These are phyloP conservation scores for Aspergillus tubingensis DNA, from an alignment of 2,329 filamentous ascomycete species.

Conservation along the genomic window DNA sequence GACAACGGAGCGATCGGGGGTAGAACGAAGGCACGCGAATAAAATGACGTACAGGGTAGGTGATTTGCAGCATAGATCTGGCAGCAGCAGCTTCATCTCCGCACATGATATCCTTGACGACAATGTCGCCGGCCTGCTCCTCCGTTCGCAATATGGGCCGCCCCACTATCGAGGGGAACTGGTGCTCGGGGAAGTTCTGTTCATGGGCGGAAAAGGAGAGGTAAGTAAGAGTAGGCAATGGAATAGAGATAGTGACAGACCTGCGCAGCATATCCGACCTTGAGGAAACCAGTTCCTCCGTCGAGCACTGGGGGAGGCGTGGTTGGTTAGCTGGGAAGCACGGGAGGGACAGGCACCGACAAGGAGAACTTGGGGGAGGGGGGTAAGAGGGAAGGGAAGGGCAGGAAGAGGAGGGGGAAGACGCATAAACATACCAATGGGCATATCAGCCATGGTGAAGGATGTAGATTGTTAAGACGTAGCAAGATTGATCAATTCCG, in stretches of 20 bases:
- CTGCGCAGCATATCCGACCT: slow-evolving; percentile 96
- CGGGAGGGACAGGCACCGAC: slow-evolving; percentile 8
- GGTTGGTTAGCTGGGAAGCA: slow-evolving; percentile 30
- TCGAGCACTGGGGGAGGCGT: slow-evolving; percentile 74
- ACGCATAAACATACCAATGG: slow-evolving; percentile 46
- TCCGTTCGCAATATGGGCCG: slow-evolving; percentile 96
- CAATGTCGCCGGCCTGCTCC: slow-evolving; percentile 73
- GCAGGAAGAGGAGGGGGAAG: slow-evolving; percentile 9
- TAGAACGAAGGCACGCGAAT: slow-evolving; percentile 18
- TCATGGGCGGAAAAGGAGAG: slow-evolving; percentile 15
- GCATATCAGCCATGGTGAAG: slow-evolving; percentile 50
- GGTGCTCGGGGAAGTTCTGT: slow-evolving; percentile 97
- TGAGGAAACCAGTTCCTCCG: slow-evolving; percentile 98
- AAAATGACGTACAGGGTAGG: slow-evolving; percentile 70
- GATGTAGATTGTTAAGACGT: slow-evolving; percentile 1
- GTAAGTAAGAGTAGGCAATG: neutral
- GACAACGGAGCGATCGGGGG: slow-evolving; percentile 1
- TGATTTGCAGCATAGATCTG: slow-evolving; percentile 96
- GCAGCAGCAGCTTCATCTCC: slow-evolving; percentile 96
- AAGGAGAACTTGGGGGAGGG: slow-evolving; percentile 15
- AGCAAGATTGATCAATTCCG: slow-evolving; percentile 14
- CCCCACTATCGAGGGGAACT: slow-evolving; percentile 97
- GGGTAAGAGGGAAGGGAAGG: slow-evolving; percentile 25
- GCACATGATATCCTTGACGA: slow-evolving; percentile 99
- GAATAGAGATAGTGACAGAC: slow-evolving; percentile 45